Conservation (phyloP, 345 rosid species). For the Lenwebbia sp. region DNA sequence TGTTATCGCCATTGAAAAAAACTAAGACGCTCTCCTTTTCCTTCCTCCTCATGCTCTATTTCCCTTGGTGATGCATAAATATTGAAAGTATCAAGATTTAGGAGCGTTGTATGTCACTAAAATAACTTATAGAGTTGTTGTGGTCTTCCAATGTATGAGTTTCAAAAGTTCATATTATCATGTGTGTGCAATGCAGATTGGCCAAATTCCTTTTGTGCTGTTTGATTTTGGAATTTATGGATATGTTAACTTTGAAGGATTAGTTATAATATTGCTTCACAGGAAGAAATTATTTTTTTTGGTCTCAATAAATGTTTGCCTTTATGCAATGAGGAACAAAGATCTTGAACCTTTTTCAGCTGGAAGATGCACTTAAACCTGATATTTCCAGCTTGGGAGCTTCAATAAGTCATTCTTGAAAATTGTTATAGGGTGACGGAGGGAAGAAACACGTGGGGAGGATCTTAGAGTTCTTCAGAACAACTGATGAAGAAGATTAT, state of each 20-base stretch:
- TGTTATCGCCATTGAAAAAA: background rate
- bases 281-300: background rate
- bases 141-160: background rate
- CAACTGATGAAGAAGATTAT: conserved; percentile 59
- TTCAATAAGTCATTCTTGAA: background rate
- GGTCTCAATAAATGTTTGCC: background rate
- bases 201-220: background rate
- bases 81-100: background rate
- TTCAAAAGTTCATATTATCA: background rate
- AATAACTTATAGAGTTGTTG: background rate
- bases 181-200: background rate
- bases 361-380: background rate
- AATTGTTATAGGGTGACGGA: conserved; percentile 53
- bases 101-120: background rate
- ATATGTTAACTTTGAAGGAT: background rate
- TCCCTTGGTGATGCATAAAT: background rate
- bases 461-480: conserved; percentile 69
- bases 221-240: background rate
- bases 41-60: background rate
- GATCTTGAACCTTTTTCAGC: background rate
- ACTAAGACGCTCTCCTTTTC: background rate
- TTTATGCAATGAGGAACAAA: background rate
- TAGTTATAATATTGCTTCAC: background rate
- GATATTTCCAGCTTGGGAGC: background rate
- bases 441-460: conserved; percentile 51